A percentile compares a stretch with the other conserved stretches of the same genome.
Evolutionary conservation across 331 rosid species (phyloP).

Genomic region (Quercus phellos): DNA sequence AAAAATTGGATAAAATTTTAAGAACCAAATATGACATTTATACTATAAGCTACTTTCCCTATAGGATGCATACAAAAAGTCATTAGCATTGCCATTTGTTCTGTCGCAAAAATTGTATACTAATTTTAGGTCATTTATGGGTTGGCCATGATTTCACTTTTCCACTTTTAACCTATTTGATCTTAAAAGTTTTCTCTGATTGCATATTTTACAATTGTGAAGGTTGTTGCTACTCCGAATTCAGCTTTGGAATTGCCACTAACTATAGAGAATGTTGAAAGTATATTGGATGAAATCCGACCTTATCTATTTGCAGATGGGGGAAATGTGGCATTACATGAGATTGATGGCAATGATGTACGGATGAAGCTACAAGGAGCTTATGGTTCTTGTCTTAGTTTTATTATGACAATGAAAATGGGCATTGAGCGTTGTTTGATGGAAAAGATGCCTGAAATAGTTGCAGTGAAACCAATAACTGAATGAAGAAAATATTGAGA

Average conservation of each 20-base stretch:
- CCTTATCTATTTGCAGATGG: constrained; percentile 93
- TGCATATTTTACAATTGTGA: constrained; percentile 30
- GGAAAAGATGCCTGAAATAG: constrained; percentile 90
- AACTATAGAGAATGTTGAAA: constrained; percentile 79
- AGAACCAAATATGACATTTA: too few species aligned
- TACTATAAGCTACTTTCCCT: too few species aligned
- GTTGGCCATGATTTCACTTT: too few species aligned
- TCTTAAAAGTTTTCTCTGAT: too few species aligned
- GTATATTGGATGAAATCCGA: constrained; percentile 76
- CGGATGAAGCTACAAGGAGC: constrained; percentile 92
- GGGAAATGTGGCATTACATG: constrained; percentile 90
- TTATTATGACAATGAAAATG: constrained; percentile 92
- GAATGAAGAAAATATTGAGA: constrained; percentile 69
- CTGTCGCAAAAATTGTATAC: too few species aligned
- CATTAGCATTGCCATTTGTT: too few species aligned
- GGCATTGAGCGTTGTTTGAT: constrained; percentile 85
- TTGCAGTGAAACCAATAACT: constrained; percentile 81
- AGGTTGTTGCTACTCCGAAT: constrained; percentile 68
- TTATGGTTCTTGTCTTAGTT: constrained; percentile 89
- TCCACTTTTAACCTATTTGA: too few species aligned
- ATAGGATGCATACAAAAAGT: too few species aligned
- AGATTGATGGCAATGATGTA: constrained; percentile 84
- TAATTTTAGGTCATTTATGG: too few species aligned
- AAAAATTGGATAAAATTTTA: too few species aligned
- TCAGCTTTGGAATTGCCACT: constrained; percentile 74